phyloP scores from a whole-genome alignment of 2,329 filamentous ascomycete genomes.

The Trichophyton simii region DNA sequence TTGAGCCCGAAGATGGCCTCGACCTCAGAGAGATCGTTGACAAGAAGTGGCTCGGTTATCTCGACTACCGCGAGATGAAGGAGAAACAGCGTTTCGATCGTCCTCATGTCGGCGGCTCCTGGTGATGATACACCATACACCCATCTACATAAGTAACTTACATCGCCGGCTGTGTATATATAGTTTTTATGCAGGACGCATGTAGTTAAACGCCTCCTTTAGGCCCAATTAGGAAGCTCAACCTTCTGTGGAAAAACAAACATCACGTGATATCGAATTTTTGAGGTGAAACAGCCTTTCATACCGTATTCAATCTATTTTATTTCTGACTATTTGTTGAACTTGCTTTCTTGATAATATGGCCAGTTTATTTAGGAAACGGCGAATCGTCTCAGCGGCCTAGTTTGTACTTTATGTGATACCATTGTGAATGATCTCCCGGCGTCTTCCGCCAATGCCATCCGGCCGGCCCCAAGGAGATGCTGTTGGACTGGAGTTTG shows the following conservation, averaged over 20 bases:
- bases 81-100: slow-evolving; percentile 7
- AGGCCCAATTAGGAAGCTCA: background rate
- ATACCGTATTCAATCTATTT: too few relatives aligned
- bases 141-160: background rate
- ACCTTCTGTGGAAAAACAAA: background rate
- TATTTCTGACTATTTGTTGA: too few relatives aligned
- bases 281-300: background rate
- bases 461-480: too few relatives aligned
- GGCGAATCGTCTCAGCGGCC: too few relatives aligned
- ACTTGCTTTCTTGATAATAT: too few relatives aligned
- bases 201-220: background rate
- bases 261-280: background rate
- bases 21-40: slow-evolving; percentile 10
- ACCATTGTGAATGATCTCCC: too few relatives aligned
- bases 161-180: too few relatives aligned
- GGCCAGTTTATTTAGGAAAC: too few relatives aligned
- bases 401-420: too few relatives aligned
- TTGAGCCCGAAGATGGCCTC: slow-evolving; percentile 11
- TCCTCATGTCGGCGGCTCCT: slow-evolving; percentile 8
- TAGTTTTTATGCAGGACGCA: too few relatives aligned
- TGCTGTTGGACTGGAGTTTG: too few relatives aligned
- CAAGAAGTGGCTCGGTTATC: slow-evolving; percentile 11
- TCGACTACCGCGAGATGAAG: slow-evolving; percentile 7
- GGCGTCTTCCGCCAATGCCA: too few relatives aligned
- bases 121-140: slow-evolving; percentile 3